These are phyloP conservation scores for Solanum arcanum DNA, from an alignment of 257 asterid species.

Conservation along the genomic window DNA sequence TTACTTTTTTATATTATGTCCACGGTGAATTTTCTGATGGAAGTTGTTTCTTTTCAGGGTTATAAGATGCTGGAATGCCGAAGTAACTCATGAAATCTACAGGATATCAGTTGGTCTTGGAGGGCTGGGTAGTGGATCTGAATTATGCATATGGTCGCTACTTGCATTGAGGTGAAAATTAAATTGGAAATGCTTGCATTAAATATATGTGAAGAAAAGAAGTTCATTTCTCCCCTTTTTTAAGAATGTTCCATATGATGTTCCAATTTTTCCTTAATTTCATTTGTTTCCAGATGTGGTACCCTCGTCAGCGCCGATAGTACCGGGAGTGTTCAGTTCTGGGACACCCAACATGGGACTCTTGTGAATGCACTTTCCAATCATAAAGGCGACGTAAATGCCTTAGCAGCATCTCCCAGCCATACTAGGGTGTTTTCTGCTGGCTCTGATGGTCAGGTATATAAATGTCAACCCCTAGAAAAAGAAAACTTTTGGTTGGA, in stretches of 20 bases:
- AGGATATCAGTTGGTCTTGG: slow-evolving; percentile 78
- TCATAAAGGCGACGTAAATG: slow-evolving; percentile 89
- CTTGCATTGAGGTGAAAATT: slow-evolving; percentile 58
- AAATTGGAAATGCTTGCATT: not conserved
- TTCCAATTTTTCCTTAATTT: not conserved
- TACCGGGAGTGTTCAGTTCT: slow-evolving; percentile 81
- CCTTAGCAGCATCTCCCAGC: slow-evolving; percentile 79
- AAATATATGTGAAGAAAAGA: not conserved
- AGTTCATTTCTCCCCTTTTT: not conserved
- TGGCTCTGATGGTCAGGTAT: slow-evolving; percentile 99
- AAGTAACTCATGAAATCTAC: slow-evolving; percentile 52
- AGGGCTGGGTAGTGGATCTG: slow-evolving; percentile 55
- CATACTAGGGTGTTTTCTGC: slow-evolving; percentile 84
- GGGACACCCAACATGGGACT: slow-evolving; percentile 88
- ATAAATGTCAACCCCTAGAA: not conserved
- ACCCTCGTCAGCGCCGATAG: slow-evolving; percentile 75
- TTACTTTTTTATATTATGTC: not conserved
- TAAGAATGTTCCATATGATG: not conserved
- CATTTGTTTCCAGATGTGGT: slow-evolving; percentile 30
- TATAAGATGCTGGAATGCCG: slow-evolving; percentile 87
- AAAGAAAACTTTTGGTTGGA: not conserved
- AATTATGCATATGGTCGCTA: slow-evolving; percentile 80
- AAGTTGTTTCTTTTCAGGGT: slow-evolving; percentile 28
- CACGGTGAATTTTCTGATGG: not conserved
- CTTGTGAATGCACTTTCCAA: slow-evolving; percentile 72